phyloP scores from a whole-genome alignment of 73 alveolate genomes.

The Symbiodinium pilosum region DNA sequence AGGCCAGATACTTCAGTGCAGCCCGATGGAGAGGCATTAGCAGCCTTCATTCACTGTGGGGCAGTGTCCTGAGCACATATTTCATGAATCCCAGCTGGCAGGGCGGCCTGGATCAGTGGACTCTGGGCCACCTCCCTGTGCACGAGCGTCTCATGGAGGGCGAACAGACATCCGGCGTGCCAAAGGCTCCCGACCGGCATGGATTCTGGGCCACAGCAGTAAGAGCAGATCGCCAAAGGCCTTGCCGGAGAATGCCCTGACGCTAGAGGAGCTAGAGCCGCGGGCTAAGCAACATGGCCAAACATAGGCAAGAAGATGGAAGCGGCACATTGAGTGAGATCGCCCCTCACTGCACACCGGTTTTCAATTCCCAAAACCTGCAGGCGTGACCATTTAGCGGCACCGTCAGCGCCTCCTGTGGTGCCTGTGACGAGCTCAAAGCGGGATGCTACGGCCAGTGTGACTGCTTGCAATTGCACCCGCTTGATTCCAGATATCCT shows the following conservation, averaged over 20 bases:
- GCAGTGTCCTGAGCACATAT: too few species aligned
- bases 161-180: slow-evolving; percentile 21
- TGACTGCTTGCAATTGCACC: too few species aligned
- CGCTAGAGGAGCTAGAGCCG: slow-evolving; percentile 54
- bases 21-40: slow-evolving; percentile 68
- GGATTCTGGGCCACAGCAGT: too few species aligned
- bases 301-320: background rate
- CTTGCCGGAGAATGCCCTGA: slow-evolving; percentile 63
- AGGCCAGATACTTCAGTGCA: slow-evolving; percentile 68
- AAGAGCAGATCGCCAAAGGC: slow-evolving; percentile 3
- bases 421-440: background rate
- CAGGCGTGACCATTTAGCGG: slow-evolving; percentile 12
- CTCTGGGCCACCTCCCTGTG: slow-evolving; percentile 86
- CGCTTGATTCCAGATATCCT: too few species aligned
- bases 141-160: slow-evolving; percentile 25
- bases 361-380: background rate
- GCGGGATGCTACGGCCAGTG: too few species aligned
- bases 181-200: slow-evolving; percentile 18
- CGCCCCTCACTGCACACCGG: too few species aligned
- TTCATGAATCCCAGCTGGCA: background rate
- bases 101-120: slow-evolving; percentile 92
- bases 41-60: too few species aligned
- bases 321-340: too few species aligned
- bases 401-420: slow-evolving; percentile 9
- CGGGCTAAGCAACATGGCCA: background rate